Base-by-base conservation (phyloP, 1,284 basidiomycete species). In the Ceratobasidium sp. region DNA sequence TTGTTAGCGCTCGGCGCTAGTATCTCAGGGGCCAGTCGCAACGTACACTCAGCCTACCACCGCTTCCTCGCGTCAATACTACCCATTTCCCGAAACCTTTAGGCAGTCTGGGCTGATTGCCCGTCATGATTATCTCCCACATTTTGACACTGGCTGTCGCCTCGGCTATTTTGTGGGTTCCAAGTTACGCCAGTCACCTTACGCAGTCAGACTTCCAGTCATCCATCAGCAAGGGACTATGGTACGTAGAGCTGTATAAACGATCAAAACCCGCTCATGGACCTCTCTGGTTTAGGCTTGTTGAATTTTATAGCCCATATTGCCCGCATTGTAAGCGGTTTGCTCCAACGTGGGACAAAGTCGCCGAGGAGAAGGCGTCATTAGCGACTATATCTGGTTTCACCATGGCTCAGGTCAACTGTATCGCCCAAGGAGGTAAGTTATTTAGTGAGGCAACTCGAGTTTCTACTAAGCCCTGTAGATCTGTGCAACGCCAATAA, bases 401-500 rank as follows among this genome's bases (percentile, higher is more conserved):
- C 13, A 88, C 89, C 75, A 87, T 96, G 77, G 95, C 92, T 0
- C 95, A 96, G 82, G 91, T 98, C 57, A 91, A 97, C 83, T 98
- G 96, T 82, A 87, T 91, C 0, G 87, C 92, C 2, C 87, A 95
- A 82, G 95, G 95, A 81, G 95, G 95, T 93, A 78, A 78, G 92
- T 85, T 44, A 19, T 25, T 25, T 49, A 46, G 64, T 77, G 19
- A 70, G 34, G 9, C 43, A 44, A 61, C 8, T 22, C 29, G 22
- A 17, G 22, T n/a, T 9, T 15, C 5, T 43, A 52, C 59, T 62
- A 70, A 44, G 74, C 54, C 44, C 22, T 9, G 7, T 79, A 97
- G 95, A 97, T 82, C 85, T 97, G 5, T 98, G 96, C 82, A 85
- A 86, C 66, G 85, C 87, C 22, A 91, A 96, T 79, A 85, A 86